Base-by-base conservation (phyloP, 83 land plant species). In the Picea engelmannii region DNA sequence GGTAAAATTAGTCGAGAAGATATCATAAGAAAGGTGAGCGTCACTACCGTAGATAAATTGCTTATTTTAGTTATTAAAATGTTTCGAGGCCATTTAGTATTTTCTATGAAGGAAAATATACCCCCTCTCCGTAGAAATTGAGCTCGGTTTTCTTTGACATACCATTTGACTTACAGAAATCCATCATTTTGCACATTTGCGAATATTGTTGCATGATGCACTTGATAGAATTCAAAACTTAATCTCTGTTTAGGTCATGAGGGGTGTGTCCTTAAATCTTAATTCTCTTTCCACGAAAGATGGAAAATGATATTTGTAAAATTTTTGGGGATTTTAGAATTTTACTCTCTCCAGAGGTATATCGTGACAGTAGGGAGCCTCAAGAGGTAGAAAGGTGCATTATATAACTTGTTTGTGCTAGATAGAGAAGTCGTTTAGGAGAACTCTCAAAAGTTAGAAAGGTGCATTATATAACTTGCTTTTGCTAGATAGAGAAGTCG, bases 51-150 rank as follows among this genome's bases (percentile, higher is more conserved):
- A 42, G 44, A 42, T 42, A 42, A 42, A 42, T 42, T 42, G 44
- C 44, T 42, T 42, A 42, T 84, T 92, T 6, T 82, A 12, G 80
- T 83, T 25, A 88, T 92, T 27, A 86, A 83, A 82, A 64, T 82
- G 49, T 81, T 31, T 67, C 83, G 65, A n/a, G n/a, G 66, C 0
- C 84, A 89, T 83, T 89, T 70, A 82, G 9, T 25, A 20, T 49
- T 44, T 31, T 4, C 73, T 35, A 68, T 68, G 44, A 35, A 35
- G 2, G 52, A 71, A 42, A 42, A 42, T 4, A 71, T n/a, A 40
- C 8, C 4, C 35, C 76, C 13, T 71, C 13, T 44, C 7, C n/a
- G n/a, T 16, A 24, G 38, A 68, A 71, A 71, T 71, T 44, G 13
- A 71, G 24, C 76, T 1, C 12, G 12, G 24, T 1, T 2, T 55